Percentiles rank a stretch among this genome's conserved stretches.
Conservation (phyloP, 2,329 filamentous ascomycete genomes). For the Claviceps maximensis region DNA sequence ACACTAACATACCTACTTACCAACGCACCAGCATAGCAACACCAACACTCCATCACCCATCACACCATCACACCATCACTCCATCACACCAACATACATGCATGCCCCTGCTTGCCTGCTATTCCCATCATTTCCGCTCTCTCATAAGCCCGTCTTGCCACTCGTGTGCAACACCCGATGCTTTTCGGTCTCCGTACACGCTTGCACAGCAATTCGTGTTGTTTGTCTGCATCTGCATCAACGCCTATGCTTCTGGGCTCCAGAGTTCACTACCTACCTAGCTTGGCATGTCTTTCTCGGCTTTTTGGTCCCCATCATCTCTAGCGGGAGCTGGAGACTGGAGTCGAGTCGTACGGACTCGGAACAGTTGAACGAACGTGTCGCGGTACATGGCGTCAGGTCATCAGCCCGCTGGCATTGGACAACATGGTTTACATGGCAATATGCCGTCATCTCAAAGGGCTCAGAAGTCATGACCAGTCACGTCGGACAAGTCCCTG, state of each 20-base stretch:
- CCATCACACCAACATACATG: neutral
- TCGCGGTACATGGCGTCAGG: neutral
- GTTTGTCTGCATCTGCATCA: neutral
- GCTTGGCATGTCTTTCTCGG: neutral
- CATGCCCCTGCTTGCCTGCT: neutral
- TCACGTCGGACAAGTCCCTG: neutral
- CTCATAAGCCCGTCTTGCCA: neutral
- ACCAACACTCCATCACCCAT: too few relatives aligned
- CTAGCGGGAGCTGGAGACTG: too few relatives aligned
- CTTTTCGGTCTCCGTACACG: neutral
- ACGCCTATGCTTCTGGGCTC: neutral
- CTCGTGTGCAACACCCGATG: neutral
- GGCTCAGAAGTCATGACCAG: neutral
- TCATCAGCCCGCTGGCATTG: neutral
- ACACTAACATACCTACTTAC: too few relatives aligned
- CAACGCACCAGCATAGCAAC: too few relatives aligned
- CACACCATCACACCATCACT: too few relatives aligned
- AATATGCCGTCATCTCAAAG: neutral
- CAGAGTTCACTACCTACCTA: neutral
- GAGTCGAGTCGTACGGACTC: neutral
- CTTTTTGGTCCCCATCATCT: neutral
- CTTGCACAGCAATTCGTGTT: neutral
- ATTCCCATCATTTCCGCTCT: neutral
- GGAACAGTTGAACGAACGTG: neutral
- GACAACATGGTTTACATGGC: neutral